phyloP scores from a whole-genome alignment of 805 yeast species.

The Candida dajiaensis region DNA sequence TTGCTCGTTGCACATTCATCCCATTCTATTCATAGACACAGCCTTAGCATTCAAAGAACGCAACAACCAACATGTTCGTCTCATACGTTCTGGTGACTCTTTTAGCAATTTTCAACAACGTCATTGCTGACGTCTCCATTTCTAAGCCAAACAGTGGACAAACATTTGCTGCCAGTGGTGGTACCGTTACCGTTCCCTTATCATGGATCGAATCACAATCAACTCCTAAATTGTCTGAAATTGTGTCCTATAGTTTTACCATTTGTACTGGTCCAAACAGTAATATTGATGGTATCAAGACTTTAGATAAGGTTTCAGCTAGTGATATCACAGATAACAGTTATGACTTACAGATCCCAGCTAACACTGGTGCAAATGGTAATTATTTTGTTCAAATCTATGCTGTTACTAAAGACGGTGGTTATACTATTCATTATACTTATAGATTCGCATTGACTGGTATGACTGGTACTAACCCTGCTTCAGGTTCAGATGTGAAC shows the following conservation, averaged over 20 bases:
- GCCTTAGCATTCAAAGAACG: no score
- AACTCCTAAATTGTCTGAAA: slow-evolving; percentile 39
- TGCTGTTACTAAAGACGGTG: slow-evolving; percentile 31
- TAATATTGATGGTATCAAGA: slow-evolving; percentile 37
- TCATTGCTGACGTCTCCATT: slow-evolving; percentile 23
- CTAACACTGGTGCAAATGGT: slow-evolving; percentile 56
- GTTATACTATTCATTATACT: slow-evolving; percentile 59
- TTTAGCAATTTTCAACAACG: background rate
- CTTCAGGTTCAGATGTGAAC: slow-evolving; percentile 21
- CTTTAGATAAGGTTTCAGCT: slow-evolving; percentile 26
- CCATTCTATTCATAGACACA: background rate
- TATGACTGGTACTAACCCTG: slow-evolving; percentile 56
- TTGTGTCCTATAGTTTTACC: slow-evolving; percentile 41
- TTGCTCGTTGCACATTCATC: background rate
- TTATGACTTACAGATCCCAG: slow-evolving; percentile 37
- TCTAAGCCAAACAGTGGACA: slow-evolving; percentile 21
- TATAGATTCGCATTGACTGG: slow-evolving; percentile 59
- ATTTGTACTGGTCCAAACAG: slow-evolving; percentile 69
- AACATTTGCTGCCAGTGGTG: slow-evolving; percentile 17
- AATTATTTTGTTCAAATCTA: slow-evolving; percentile 66
- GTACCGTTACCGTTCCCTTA: slow-evolving; percentile 24
- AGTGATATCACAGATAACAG: slow-evolving; percentile 26
- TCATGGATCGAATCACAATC: slow-evolving; percentile 54
- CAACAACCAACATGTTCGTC: background rate
- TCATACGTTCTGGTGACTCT: background rate